Base-by-base conservation (phyloP, 805 yeast genomes). In the Tetrapisispora pingtungensis region DNA sequence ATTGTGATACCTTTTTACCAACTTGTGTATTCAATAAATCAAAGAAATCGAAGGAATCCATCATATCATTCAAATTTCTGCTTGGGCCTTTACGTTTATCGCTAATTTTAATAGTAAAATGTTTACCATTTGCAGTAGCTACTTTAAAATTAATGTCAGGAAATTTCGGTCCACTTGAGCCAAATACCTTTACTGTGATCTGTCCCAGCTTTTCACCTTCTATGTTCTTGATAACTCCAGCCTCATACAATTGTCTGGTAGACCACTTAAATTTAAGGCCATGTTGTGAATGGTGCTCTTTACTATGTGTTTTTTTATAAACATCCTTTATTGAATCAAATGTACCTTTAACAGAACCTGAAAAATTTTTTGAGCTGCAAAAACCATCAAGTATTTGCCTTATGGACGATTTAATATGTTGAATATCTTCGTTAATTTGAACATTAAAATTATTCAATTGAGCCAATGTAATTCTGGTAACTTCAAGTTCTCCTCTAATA, bases 11-110 rank as follows among this genome's bases (percentile, higher is more conserved):
- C 50, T 77, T 77, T 51, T 48, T 44, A n/a, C 84, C 88, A 49
- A 83, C 85, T 62, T 89, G 96, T 42, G 74, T 70, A 37, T 75
- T 77, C 49, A 90, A 68, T 39, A 90, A 64, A 24, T 82, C 80
- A 55, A 85, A 93, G 45, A 90, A 70, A 0, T 84, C 73, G 18
- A 90, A 59, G 12, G 75, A 70, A 32, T 70, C 71, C 12, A 69
- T 59, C 0, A 71, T 69, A 14, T 52, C 54, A 10, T 45, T 20
- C 36, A 49, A 51, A 14, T 36, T 50, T 27, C 47, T 56, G n/a
- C 51, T 57, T 3, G 53, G 45, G 5, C 58, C 56, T 38, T 59
- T 61, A 32, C 64, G 56, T 35, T 51, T 58, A 42, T 68, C 72
- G 28, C 65, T 57, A n/a, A 81, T 74, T 18, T 77, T 82, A 24